Percentiles rank a stretch among this genome's conserved stretches.
These are phyloP conservation scores for Mycena olivaceomarginata DNA, from an alignment of 768 basidiomycete species.

Conservation along the genomic window DNA sequence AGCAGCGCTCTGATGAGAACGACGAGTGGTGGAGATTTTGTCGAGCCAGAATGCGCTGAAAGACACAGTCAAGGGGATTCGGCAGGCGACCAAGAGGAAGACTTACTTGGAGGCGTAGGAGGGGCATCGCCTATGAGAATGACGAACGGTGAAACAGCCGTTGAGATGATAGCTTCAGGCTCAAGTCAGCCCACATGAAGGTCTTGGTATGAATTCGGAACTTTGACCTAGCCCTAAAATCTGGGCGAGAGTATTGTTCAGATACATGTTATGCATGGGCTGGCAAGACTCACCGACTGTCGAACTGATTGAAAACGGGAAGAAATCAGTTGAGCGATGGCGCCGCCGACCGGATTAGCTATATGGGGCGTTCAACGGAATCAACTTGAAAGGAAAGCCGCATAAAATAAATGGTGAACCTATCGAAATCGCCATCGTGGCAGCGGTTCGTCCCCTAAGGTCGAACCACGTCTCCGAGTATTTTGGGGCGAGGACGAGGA, in stretches of 20 bases:
- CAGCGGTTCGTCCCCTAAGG: conserved; percentile 83
- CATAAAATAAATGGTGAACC: conserved; percentile 47
- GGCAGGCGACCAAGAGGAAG: not conserved
- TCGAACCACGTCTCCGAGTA: conserved; percentile 93
- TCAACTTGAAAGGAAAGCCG: not conserved
- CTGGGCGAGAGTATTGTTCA: not conserved
- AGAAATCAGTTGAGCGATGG: conserved; percentile 82
- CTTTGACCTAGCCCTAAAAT: conserved; percentile 22
- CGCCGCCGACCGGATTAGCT: conserved; percentile 87
- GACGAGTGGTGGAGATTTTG: conserved; percentile 67
- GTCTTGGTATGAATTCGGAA: not conserved
- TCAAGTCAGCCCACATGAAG: conserved; percentile 70
- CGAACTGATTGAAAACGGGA: conserved; percentile 73
- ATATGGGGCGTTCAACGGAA: conserved; percentile 26
- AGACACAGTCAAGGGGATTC: conserved; percentile 17
- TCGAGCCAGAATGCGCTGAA: conserved; percentile 79
- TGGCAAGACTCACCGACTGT: conserved; percentile 69
- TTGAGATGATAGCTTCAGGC: conserved; percentile 78
- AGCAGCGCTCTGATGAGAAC: conserved; percentile 72
- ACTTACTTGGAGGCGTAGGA: conserved; percentile 86
- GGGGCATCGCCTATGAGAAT: conserved; percentile 77
- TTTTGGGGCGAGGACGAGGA: conserved; percentile 85
- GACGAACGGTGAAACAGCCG: conserved; percentile 73
- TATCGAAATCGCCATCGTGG: conserved; percentile 77
- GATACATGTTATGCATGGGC: not conserved